Evolutionary conservation across 2,329 filamentous ascomycete species (phyloP).

Genomic region (Pestalotiopsis sp.): DNA sequence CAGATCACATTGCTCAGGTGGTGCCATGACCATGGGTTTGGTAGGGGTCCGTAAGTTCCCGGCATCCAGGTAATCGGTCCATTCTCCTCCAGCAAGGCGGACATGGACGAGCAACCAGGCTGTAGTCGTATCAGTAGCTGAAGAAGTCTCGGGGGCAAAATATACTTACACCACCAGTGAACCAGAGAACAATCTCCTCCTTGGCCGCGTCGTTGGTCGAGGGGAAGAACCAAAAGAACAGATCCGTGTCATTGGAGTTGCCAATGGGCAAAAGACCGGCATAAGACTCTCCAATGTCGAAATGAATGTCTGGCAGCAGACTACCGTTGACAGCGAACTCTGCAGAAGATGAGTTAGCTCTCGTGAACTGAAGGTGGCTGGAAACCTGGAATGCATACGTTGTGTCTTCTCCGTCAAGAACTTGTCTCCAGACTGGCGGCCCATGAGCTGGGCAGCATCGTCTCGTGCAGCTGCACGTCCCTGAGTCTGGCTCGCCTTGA

Average conservation of each 20-base stretch:
- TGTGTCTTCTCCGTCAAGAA: slow-evolving; percentile 12
- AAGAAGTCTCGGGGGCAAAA: slow-evolving; percentile 4
- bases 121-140: not conserved
- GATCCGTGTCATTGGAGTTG: slow-evolving; percentile 44
- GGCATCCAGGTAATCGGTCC: slow-evolving; percentile 56
- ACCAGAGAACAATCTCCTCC: slow-evolving; percentile 51
- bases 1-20: slow-evolving; percentile 62
- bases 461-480: not conserved
- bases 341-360: not conserved
- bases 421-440: slow-evolving; percentile 7
- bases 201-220: slow-evolving; percentile 39
- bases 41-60: slow-evolving; percentile 54
- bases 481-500: not conserved
- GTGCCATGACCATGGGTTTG: slow-evolving; percentile 56
- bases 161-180: slow-evolving; percentile 40
- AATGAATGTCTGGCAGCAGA: slow-evolving; percentile 66
- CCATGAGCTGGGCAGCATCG: not conserved
- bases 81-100: slow-evolving; percentile 61
- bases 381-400: not conserved
- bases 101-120: slow-evolving; percentile 44
- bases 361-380: not conserved
- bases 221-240: slow-evolving; percentile 58
- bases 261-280: slow-evolving; percentile 62
- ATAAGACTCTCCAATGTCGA: slow-evolving; percentile 67
- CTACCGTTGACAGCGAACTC: slow-evolving; percentile 63